These are phyloP conservation scores for Penicillium sp. DNA, from an alignment of 2,329 filamentous ascomycete genomes.

Conservation along the genomic window DNA sequence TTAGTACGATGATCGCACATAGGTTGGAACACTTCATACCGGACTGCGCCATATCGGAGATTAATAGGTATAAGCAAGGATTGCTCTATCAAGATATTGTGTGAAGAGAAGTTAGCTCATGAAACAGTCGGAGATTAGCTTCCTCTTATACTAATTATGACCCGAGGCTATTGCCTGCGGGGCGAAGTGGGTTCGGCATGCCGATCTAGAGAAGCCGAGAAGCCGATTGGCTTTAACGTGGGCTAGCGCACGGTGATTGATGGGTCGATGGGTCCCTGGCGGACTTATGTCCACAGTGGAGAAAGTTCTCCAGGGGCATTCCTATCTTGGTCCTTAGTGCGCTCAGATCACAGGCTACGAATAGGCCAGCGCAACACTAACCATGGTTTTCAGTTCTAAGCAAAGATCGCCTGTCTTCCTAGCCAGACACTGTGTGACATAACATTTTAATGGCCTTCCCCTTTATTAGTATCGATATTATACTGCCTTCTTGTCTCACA, in stretches of 20 bases:
- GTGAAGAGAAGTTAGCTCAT: background rate
- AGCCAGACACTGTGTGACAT: too few species aligned
- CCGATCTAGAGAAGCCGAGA: constrained; percentile 31
- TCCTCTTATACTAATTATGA: constrained; percentile 2
- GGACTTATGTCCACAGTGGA: background rate
- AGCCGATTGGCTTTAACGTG: constrained; percentile 21
- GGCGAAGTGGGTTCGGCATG: constrained; percentile 29
- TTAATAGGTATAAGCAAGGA: background rate
- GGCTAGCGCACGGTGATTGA: constrained; percentile 3
- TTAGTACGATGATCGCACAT: background rate
- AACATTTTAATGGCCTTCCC: background rate
- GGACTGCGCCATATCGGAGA: background rate
- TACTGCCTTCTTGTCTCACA: background rate
- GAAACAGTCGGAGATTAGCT: background rate
- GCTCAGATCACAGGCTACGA: background rate
- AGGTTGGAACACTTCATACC: background rate
- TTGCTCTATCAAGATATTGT: background rate
- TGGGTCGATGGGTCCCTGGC: background rate
- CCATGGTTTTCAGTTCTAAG: background rate
- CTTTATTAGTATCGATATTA: background rate
- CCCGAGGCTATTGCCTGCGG: constrained; percentile 22
- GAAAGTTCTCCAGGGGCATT: background rate
- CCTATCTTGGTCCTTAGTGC: background rate
- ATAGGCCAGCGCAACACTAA: background rate
- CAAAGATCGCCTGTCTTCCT: background rate